Evolutionary conservation across 352 stramenopile species (phyloP).

Genomic region (Globisporangium iwayamae): DNA sequence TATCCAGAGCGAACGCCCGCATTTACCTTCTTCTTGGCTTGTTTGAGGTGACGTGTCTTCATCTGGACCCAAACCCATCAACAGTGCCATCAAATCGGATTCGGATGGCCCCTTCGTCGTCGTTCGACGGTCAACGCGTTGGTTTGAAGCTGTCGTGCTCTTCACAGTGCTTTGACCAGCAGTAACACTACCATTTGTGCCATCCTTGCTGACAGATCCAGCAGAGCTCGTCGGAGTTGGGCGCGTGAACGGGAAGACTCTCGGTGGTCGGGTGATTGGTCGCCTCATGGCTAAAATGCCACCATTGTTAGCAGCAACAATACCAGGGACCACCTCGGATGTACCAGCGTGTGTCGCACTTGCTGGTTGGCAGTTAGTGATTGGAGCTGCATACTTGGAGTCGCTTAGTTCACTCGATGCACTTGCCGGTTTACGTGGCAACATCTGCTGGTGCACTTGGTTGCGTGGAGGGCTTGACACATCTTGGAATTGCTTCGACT

Average conservation of each 20-base stretch:
- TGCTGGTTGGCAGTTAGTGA: neutral
- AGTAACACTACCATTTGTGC: too few relatives aligned
- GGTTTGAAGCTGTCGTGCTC: neutral
- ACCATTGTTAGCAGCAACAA: neutral
- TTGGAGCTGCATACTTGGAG: neutral
- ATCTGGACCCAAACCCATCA: neutral
- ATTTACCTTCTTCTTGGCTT: conserved; percentile 12
- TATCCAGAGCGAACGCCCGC: neutral
- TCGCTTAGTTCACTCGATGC: neutral
- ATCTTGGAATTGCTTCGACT: neutral
- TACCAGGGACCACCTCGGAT: neutral
- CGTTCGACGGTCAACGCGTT: neutral
- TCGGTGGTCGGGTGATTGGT: conserved; percentile 8
- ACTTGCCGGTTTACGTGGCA: neutral
- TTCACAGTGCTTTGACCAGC: neutral
- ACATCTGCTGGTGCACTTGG: neutral
- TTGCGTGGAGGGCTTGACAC: neutral
- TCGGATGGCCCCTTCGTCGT: neutral
- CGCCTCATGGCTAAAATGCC: neutral
- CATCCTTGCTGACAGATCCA: neutral
- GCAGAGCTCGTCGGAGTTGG: neutral
- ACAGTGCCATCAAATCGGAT: conserved; percentile 1
- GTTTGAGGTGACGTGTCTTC: conserved; percentile 10
- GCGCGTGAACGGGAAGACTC: conserved; percentile 6
- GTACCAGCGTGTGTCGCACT: neutral